Percentiles rank a stretch among this genome's conserved stretches.
Conservation (phyloP, 2,329 filamentous ascomycete genomes). For the Aotearoamyces nothofagi region DNA sequence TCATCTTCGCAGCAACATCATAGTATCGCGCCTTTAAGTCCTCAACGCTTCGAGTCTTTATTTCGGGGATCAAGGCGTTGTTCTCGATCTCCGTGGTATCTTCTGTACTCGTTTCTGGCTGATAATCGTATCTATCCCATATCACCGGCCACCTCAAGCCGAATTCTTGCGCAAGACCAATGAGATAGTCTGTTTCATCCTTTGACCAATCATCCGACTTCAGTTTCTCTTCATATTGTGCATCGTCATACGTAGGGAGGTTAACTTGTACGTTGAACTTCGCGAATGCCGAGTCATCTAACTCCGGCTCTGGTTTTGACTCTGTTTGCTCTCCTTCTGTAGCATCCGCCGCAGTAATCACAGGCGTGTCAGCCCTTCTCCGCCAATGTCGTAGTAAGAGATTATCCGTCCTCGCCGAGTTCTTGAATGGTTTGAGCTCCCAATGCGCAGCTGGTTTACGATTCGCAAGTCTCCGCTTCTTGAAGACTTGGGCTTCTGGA, state of each 20-base stretch:
- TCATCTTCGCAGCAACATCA: slow-evolving; percentile 66
- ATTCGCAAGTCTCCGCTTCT: slow-evolving; percentile 38
- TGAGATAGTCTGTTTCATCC: slow-evolving; percentile 86
- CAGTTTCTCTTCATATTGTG: slow-evolving; percentile 68
- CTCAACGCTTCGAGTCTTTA: slow-evolving; percentile 55
- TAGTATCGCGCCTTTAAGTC: slow-evolving; percentile 90
- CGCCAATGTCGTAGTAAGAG: slow-evolving; percentile 72
- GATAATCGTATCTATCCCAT: slow-evolving; percentile 81
- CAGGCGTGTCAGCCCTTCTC: slow-evolving; percentile 37
- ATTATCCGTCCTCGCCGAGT: slow-evolving; percentile 59
- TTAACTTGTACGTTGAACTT: slow-evolving; percentile 78
- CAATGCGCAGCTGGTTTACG: slow-evolving; percentile 43
- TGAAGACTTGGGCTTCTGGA: slow-evolving; percentile 41
- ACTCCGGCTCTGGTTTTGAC: slow-evolving; percentile 21
- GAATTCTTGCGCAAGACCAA: slow-evolving; percentile 59
- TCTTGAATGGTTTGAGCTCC: slow-evolving; percentile 58
- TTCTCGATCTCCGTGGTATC: slow-evolving; percentile 28
- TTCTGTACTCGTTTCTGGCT: slow-evolving; percentile 27
- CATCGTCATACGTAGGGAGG: slow-evolving; percentile 69
- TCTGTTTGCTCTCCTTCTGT: slow-evolving; percentile 22
- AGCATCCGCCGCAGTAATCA: slow-evolving; percentile 21
- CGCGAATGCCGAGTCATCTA: slow-evolving; percentile 54
- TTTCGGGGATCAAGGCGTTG: slow-evolving; percentile 35
- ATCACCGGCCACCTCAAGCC: slow-evolving; percentile 86
- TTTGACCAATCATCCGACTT: slow-evolving; percentile 70